These are phyloP conservation scores for Eutrema yunnanense DNA, from an alignment of 345 rosid species.

Conservation along the genomic window DNA sequence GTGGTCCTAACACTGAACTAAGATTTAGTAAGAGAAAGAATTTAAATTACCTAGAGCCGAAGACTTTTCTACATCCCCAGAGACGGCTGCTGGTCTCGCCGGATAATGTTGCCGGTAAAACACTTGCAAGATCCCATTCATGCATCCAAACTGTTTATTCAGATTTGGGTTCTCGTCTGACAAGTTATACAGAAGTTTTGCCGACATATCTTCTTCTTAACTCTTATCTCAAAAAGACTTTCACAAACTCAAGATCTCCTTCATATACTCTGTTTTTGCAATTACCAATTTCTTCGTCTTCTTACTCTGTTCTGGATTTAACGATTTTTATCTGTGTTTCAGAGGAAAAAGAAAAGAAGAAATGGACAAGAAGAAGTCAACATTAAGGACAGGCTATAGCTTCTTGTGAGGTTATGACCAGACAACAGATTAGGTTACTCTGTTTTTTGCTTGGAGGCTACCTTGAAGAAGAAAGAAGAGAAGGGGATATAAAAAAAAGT, in stretches of 20 bases:
- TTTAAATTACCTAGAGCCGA: constrained; percentile 25
- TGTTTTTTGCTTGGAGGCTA: constrained; percentile 24
- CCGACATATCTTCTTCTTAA: constrained; percentile 47
- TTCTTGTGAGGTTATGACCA: constrained; percentile 23
- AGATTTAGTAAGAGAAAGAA: constrained; percentile 8
- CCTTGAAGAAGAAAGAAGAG: constrained; percentile 32
- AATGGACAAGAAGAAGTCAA: constrained; percentile 29
- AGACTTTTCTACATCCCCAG: constrained; percentile 14
- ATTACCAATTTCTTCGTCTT: neutral
- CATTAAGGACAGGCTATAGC: constrained; percentile 21
- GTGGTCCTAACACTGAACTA: constrained; percentile 14
- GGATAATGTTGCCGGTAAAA: constrained; percentile 58
- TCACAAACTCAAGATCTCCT: constrained; percentile 1
- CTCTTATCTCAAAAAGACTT: neutral
- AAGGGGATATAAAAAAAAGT: neutral
- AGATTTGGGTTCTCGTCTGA: constrained; percentile 70
- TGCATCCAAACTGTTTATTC: constrained; percentile 83
- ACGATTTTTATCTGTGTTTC: constrained; percentile 7
- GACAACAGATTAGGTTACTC: constrained; percentile 25
- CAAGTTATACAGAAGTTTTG: constrained; percentile 45
- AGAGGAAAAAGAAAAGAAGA: constrained; percentile 13
- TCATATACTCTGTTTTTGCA: constrained; percentile 1
- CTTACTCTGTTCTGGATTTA: neutral
- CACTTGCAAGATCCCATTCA: constrained; percentile 76
- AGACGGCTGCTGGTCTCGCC: constrained; percentile 20